phyloP scores from a whole-genome alignment of 495 filamentous ascomycete genomes.

The Aspergillus conjunctus region DNA sequence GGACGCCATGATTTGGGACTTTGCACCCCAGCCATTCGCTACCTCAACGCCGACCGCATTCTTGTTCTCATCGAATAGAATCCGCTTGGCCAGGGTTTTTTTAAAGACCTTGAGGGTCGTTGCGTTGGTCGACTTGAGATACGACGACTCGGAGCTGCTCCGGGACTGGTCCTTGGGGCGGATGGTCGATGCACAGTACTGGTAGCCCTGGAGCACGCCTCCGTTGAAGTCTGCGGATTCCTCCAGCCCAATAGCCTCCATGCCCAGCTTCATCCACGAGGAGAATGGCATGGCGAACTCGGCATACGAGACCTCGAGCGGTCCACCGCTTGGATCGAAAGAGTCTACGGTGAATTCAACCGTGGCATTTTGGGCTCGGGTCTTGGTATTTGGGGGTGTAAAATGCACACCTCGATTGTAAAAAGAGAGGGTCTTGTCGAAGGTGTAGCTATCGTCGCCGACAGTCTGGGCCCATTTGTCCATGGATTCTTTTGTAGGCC shows the following conservation, averaged over 20 bases:
- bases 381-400: slow-evolving; percentile 48
- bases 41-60: slow-evolving; percentile 25
- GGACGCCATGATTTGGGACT: slow-evolving; percentile 36
- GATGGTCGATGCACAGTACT: slow-evolving; percentile 46
- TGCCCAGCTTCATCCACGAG: slow-evolving; percentile 39
- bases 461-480: slow-evolving; percentile 59
- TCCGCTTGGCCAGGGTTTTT: slow-evolving; percentile 41
- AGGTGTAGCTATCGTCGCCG: slow-evolving; percentile 57
- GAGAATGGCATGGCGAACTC: slow-evolving; percentile 50
- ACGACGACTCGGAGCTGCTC: slow-evolving; percentile 44
- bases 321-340: slow-evolving; percentile 37
- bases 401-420: slow-evolving; percentile 56
- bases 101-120: slow-evolving; percentile 33
- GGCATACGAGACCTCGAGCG: slow-evolving; percentile 54
- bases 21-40: background rate
- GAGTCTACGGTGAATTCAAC: slow-evolving; percentile 42
- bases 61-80: slow-evolving; percentile 39
- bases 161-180: slow-evolving; percentile 35
- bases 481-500: slow-evolving; percentile 42
- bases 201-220: slow-evolving; percentile 42
- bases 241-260: slow-evolving; percentile 45
- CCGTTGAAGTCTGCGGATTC: slow-evolving; percentile 40
- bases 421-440: slow-evolving; percentile 53
- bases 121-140: slow-evolving; percentile 13
- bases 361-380: slow-evolving; percentile 45